Percentiles rank a stretch among this genome's conserved stretches.
Conservation (phyloP, 768 basidiomycete species). For the Cubamyces lactineus region DNA sequence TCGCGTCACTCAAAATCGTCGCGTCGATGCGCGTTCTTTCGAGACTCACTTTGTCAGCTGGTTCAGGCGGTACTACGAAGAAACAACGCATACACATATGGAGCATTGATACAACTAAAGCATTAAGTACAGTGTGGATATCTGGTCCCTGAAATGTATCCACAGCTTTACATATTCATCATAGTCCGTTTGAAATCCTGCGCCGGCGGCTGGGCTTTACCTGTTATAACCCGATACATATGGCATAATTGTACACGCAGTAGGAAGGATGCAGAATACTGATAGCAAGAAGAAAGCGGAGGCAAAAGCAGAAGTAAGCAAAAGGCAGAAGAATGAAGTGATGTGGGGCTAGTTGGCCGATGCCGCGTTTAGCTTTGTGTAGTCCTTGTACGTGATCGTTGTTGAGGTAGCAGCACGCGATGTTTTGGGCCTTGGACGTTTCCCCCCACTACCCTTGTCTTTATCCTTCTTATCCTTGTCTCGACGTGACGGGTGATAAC, state of each 20-base stretch:
- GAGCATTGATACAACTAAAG: too few relatives aligned
- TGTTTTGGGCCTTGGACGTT: conserved; percentile 2
- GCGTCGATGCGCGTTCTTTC: not conserved
- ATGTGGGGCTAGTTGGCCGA: not conserved
- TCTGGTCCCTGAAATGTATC: too few relatives aligned
- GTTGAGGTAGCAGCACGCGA: conserved; percentile 1
- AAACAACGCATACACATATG: too few relatives aligned
- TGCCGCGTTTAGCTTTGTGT: conserved; percentile 23
- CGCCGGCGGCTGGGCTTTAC: too few relatives aligned
- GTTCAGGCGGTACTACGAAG: not conserved
- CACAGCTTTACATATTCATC: too few relatives aligned
- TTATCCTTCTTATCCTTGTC: conserved; percentile 14
- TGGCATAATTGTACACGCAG: not conserved
- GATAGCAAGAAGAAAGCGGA: not conserved
- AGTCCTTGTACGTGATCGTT: conserved; percentile 26
- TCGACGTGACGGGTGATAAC: conserved; percentile 4
- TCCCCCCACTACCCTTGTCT: conserved; percentile 10
- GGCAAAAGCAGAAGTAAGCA: not conserved
- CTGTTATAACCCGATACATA: not conserved
- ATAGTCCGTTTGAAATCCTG: too few relatives aligned
- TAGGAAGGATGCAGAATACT: too few relatives aligned
- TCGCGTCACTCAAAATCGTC: not conserved
- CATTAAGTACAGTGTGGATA: too few relatives aligned
- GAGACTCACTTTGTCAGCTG: too few relatives aligned
- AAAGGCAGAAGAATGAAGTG: not conserved